Evolutionary conservation across 2,329 filamentous ascomycete genomes (phyloP).

Genomic region (Trichoderma citrinoviride): DNA sequence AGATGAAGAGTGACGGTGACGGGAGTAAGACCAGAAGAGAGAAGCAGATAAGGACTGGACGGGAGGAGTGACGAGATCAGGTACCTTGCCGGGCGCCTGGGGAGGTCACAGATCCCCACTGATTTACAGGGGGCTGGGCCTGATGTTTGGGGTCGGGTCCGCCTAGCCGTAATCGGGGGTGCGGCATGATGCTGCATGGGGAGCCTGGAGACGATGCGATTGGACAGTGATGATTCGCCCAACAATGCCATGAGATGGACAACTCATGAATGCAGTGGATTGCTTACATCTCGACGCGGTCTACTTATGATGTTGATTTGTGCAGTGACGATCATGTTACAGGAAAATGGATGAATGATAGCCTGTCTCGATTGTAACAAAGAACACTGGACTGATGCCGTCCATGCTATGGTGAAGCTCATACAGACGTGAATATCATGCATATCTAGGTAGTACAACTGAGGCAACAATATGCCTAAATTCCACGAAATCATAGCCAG

Average conservation of each 20-base stretch:
- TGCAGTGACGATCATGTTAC: too few relatives aligned
- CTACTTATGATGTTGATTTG: too few relatives aligned
- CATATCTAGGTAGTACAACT: background rate
- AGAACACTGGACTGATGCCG: too few relatives aligned
- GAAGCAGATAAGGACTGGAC: background rate
- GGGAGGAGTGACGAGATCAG: slow-evolving; percentile 1
- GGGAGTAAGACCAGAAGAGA: background rate
- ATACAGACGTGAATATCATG: too few relatives aligned
- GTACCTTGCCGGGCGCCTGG: background rate
- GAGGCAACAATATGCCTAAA: background rate
- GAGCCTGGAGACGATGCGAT: background rate
- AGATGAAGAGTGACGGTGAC: background rate
- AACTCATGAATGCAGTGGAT: too few relatives aligned
- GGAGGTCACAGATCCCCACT: slow-evolving; percentile 3
- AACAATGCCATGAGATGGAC: too few relatives aligned
- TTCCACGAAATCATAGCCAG: background rate
- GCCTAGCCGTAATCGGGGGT: background rate
- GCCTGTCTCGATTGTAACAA: too few relatives aligned
- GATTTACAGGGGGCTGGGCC: background rate
- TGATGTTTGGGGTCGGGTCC: background rate
- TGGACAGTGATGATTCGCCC: background rate
- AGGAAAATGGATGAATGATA: too few relatives aligned
- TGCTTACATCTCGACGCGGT: too few relatives aligned
- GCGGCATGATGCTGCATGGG: background rate
- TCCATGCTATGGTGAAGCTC: too few relatives aligned